Base-by-base conservation (phyloP, 2,329 filamentous ascomycete genomes). In the Ustulina deusta region DNA sequence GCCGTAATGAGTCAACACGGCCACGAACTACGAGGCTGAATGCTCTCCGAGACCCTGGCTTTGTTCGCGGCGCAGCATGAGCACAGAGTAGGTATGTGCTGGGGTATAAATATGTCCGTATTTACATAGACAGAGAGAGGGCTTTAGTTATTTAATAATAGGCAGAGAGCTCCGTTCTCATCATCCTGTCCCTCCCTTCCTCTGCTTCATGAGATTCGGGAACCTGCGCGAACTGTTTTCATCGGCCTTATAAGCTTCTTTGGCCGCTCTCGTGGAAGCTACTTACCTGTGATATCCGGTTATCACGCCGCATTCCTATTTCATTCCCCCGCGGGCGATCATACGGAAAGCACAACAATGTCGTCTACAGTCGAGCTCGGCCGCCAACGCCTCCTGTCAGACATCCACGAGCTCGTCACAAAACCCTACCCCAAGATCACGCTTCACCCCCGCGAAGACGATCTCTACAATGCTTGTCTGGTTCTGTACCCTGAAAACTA, bases 381-480 rank as follows among this genome's bases (percentile, higher is more conserved):
- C 27, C 66, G 15, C 27, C 72, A 70, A 36, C 79, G 81, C 7
- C 76, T 81, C 61, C 72, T 85, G 15, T 75, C 76, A 27, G 84
- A 86, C 61, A 81, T 86, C 34, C 77, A 79, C 11, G 84, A 86
- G 70, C 74, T 86, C 17, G 76, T 82, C 51, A 74, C 76, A 27
- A 74, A 81, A 48, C 83, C 83, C 0, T 85, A 85, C 68, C 83
- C 83, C 2, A 83, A 83, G 51, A 81, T 85, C 64, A 63, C 69
- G n/a, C 72, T 85, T 0, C 75, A 81, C 67, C 69, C 80, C 0
- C 46, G 74, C n/a, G 80, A 82, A 27, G 68, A 76, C 1, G 72
- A 82, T 44, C 60, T 84, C 38, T 72, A 69, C 1, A 52, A 68
- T 2, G 80, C 80, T 4, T 86, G 84, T 54, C 76, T 86, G 1